Evolutionary conservation across 441 rosid genomes (phyloP).

Genomic region (Sinapis alba): DNA sequence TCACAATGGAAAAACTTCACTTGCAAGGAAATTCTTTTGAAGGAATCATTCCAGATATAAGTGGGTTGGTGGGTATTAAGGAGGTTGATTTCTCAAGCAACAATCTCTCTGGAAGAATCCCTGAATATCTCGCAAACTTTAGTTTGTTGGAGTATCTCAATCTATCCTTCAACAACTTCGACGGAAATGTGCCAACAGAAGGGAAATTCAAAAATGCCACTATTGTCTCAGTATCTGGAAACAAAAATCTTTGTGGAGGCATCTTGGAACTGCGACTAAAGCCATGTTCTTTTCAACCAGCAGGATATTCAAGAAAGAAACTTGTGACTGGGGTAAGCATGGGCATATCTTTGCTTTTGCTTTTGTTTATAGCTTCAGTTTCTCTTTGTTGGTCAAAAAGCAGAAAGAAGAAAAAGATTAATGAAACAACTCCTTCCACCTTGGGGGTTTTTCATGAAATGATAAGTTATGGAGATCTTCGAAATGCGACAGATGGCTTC

Average conservation of each 20-base stretch:
- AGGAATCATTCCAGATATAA: conserved; percentile 34
- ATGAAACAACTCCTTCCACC: background rate
- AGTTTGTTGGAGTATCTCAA: too few relatives aligned
- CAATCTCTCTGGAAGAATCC: background rate
- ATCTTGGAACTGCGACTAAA: too few relatives aligned
- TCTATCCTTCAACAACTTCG: too few relatives aligned
- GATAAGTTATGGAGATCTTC: background rate
- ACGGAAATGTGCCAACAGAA: too few relatives aligned
- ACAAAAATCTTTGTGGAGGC: too few relatives aligned
- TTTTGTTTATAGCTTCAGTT: too few relatives aligned
- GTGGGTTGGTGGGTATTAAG: conserved; percentile 23
- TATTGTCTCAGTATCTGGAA: too few relatives aligned
- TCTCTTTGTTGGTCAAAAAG: background rate
- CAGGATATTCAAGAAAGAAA: background rate
- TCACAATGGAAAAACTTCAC: conserved; percentile 5
- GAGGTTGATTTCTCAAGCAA: background rate
- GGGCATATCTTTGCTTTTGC: background rate
- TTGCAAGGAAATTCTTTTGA: conserved; percentile 28
- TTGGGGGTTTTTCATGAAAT: background rate
- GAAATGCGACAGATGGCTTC: background rate
- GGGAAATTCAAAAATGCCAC: too few relatives aligned
- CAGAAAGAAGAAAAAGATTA: background rate
- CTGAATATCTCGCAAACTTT: background rate
- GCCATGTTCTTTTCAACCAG: too few relatives aligned
- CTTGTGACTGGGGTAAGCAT: background rate